Evolutionary conservation across 306 rosid genomes (phyloP).

Genomic region (Gynostemma pentaphyllum): DNA sequence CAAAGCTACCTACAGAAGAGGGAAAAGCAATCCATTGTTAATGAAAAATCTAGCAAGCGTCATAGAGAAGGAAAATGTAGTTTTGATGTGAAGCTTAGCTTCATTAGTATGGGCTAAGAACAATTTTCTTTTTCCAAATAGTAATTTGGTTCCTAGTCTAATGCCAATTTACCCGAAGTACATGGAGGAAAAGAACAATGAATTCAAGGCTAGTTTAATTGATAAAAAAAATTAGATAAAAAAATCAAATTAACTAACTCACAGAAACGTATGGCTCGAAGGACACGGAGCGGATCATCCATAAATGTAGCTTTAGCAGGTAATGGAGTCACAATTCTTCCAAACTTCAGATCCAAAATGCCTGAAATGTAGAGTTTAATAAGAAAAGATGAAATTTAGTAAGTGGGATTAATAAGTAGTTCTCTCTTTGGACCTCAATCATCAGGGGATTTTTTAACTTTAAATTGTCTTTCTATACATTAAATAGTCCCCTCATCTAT

Average conservation of each 20-base stretch:
- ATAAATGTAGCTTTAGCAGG: slow-evolving; percentile 75
- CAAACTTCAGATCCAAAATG: slow-evolving; percentile 59
- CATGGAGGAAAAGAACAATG: background rate
- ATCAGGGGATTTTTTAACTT: background rate
- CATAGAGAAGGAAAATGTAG: background rate
- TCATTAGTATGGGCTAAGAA: background rate
- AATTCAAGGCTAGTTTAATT: background rate
- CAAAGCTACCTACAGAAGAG: no score
- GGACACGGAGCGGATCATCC: slow-evolving; percentile 92
- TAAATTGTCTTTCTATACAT: background rate
- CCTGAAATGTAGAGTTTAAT: slow-evolving; percentile 31
- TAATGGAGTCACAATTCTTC: slow-evolving; percentile 86
- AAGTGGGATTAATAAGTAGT: background rate
- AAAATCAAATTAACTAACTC: background rate
- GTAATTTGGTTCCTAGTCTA: background rate
- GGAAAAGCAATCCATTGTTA: no score
- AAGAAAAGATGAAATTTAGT: slow-evolving; percentile 1
- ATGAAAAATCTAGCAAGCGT: background rate
- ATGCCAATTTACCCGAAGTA: background rate
- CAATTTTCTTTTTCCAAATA: background rate
- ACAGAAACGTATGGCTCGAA: slow-evolving; percentile 94
- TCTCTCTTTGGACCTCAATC: background rate
- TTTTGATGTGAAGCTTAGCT: background rate
- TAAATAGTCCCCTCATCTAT: background rate
- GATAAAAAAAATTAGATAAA: background rate